Percentiles rank a stretch among this genome's conserved stretches.
Conservation (phyloP, 352 stramenopile species). For the Aphanomyces invadans region DNA sequence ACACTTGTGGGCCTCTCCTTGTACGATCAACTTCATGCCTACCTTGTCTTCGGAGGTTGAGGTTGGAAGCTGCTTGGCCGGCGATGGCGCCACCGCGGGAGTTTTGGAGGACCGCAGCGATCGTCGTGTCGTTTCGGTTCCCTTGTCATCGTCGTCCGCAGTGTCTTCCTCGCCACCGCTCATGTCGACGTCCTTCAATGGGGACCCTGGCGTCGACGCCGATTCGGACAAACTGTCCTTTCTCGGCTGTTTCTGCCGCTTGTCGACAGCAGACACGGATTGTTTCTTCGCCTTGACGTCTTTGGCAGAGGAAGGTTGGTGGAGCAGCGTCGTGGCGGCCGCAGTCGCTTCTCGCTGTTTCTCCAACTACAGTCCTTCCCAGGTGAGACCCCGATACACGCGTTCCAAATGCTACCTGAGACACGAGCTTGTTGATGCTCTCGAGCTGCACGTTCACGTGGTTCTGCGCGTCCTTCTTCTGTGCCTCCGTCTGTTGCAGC, state of each 20-base stretch:
- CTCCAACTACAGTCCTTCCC: conserved; percentile 7
- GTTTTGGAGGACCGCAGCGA: neutral
- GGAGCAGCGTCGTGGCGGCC: neutral
- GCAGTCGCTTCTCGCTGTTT: conserved; percentile 17
- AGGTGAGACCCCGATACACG: neutral
- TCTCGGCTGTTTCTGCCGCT: conserved; percentile 15
- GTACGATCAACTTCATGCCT: too few relatives aligned
- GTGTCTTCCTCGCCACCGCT: conserved; percentile 5
- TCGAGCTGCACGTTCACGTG: conserved; percentile 69
- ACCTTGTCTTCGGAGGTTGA: conserved; percentile 5
- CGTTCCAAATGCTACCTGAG: conserved; percentile 37
- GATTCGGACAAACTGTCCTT: conserved; percentile 15
- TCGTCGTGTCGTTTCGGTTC: neutral
- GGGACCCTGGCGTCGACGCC: neutral
- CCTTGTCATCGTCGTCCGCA: conserved; percentile 12
- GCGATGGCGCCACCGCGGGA: neutral
- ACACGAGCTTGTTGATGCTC: conserved; percentile 75
- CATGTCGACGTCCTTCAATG: neutral
- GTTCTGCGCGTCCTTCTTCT: conserved; percentile 67
- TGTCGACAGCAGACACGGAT: neutral
- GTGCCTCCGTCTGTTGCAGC: conserved; percentile 57
- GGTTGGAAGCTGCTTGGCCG: neutral
- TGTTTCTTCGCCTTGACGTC: conserved; percentile 5
- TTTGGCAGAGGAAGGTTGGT: conserved; percentile 3
- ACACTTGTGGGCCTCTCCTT: too few relatives aligned